phyloP scores from a whole-genome alignment of 495 filamentous ascomycete genomes.

The Aspergillus incahuasiensis region DNA sequence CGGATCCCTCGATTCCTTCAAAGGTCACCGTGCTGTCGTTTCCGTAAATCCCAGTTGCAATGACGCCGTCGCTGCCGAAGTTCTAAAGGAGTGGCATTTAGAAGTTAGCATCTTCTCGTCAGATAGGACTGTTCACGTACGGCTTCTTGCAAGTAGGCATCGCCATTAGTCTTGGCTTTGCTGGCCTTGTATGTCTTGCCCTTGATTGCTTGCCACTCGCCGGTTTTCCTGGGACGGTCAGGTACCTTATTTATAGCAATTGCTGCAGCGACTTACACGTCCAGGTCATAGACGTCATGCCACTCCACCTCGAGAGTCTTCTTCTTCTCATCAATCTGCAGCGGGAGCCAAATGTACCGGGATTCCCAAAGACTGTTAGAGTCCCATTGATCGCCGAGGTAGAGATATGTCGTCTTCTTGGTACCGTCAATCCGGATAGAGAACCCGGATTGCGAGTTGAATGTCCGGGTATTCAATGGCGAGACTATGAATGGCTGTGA shows the following conservation, averaged over 20 bases:
- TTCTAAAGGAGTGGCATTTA: too few species aligned
- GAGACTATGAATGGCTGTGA: slow-evolving; percentile 46
- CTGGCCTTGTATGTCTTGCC: slow-evolving; percentile 37
- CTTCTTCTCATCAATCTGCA: slow-evolving; percentile 31
- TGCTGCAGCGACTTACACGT: slow-evolving; percentile 15
- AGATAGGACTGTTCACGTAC: slow-evolving; percentile 29
- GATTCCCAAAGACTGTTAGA: slow-evolving; percentile 48
- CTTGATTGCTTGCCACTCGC: slow-evolving; percentile 36
- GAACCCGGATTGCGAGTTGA: slow-evolving; percentile 51
- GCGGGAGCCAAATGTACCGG: slow-evolving; percentile 50
- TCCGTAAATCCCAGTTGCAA: slow-evolving; percentile 45
- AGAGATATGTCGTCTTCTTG: slow-evolving; percentile 46
- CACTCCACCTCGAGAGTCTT: slow-evolving; percentile 21
- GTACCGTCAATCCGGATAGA: slow-evolving; percentile 40
- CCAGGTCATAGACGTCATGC: slow-evolving; percentile 26
- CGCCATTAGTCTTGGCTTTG: slow-evolving; percentile 35
- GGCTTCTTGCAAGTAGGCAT: slow-evolving; percentile 40
- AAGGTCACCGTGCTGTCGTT: slow-evolving; percentile 51
- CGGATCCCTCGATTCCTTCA: slow-evolving; percentile 41
- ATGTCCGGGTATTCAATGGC: slow-evolving; percentile 45
- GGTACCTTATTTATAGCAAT: background rate
- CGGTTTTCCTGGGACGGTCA: slow-evolving; percentile 32
- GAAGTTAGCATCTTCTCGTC: too few species aligned
- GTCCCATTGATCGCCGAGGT: slow-evolving; percentile 47
- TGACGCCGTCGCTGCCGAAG: slow-evolving; percentile 40